These are phyloP conservation scores for Camellia sinensis DNA, from an alignment of 148 eudicot genomes.

Conservation along the genomic window DNA sequence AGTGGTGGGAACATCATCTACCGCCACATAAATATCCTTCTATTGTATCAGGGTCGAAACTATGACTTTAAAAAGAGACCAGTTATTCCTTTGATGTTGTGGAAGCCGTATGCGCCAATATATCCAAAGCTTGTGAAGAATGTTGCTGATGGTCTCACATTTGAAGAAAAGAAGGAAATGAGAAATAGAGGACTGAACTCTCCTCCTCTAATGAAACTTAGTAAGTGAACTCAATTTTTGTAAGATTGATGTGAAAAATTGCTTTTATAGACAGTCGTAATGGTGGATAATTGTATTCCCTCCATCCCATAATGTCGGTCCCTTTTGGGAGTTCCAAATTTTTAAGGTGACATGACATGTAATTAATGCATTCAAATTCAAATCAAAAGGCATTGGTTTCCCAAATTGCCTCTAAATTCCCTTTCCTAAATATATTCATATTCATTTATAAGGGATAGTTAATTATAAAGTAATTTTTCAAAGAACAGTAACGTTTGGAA, in stretches of 20 bases:
- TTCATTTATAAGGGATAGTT: too few relatives aligned
- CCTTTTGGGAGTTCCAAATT: too few relatives aligned
- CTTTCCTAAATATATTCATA: too few relatives aligned
- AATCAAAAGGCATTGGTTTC: too few relatives aligned
- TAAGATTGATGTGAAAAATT: not conserved
- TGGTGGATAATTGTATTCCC: too few relatives aligned
- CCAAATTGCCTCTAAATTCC: too few relatives aligned
- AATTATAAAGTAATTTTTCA: too few relatives aligned
- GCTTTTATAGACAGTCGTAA: too few relatives aligned
- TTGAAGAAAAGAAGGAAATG: constrained; percentile 86
- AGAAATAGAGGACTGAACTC: constrained; percentile 69
- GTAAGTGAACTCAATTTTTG: constrained; percentile 39
- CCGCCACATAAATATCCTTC: constrained; percentile 63
- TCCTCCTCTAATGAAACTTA: constrained; percentile 63
- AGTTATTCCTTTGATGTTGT: constrained; percentile 75
- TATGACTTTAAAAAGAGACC: constrained; percentile 76
- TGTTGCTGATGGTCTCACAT: constrained; percentile 79
- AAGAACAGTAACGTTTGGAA: too few relatives aligned
- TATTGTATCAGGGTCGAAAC: constrained; percentile 75
- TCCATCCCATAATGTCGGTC: too few relatives aligned
- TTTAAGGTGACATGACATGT: too few relatives aligned
- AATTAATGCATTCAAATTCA: too few relatives aligned
- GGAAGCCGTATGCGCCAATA: constrained; percentile 87
- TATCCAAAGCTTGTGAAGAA: constrained; percentile 86
- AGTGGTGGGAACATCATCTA: constrained; percentile 76